Conservation (phyloP, 2,329 filamentous ascomycete species). For the Colletotrichum aenigma region DNA sequence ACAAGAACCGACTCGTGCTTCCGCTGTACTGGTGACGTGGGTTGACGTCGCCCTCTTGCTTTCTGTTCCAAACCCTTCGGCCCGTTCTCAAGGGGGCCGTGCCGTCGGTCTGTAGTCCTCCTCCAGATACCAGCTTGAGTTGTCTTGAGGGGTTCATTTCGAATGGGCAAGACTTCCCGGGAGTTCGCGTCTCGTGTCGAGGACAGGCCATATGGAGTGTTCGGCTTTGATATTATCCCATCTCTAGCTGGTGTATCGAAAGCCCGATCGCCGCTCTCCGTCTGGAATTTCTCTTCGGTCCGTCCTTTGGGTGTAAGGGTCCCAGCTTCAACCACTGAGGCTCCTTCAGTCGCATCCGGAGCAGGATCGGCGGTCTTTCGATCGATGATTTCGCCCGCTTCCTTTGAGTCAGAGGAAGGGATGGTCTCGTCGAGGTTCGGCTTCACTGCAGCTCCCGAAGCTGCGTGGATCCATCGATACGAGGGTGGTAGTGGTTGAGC, state of each 20-base stretch:
- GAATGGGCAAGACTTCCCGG: not conserved
- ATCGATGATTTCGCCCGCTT: not conserved
- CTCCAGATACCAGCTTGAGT: not conserved
- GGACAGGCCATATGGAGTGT: not conserved
- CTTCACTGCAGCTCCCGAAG: not conserved
- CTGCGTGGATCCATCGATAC: not conserved
- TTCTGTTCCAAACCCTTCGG: not conserved
- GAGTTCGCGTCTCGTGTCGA: not conserved
- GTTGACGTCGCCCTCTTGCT: not conserved
- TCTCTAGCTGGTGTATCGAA: not conserved
- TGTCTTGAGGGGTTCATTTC: not conserved
- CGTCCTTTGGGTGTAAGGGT: not conserved
- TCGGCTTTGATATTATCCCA: not conserved
- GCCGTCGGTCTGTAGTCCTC: not conserved
- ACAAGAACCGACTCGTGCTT: constrained; percentile 30
- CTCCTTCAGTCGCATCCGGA: not conserved
- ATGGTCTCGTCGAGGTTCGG: not conserved
- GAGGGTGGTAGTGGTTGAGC: not conserved
- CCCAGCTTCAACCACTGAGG: not conserved
- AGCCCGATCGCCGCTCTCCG: not conserved
- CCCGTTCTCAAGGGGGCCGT: not conserved
- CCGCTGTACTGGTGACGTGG: not conserved
- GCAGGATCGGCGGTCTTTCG: not conserved
- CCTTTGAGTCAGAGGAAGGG: not conserved
- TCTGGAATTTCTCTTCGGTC: not conserved